Base-by-base conservation (phyloP, 2,329 filamentous ascomycete species). In the Ascosphaera apis region DNA sequence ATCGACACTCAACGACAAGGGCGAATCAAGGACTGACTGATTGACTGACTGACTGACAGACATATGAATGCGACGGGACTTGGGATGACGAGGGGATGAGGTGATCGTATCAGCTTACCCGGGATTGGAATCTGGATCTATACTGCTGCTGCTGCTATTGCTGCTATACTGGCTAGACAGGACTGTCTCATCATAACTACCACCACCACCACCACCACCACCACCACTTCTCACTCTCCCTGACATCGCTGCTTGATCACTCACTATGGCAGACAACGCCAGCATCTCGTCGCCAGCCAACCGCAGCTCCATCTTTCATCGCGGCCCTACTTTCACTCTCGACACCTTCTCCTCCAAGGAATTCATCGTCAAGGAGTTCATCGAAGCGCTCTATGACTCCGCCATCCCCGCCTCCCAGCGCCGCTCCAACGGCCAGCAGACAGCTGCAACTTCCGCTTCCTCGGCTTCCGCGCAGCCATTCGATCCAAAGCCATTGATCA, bases 351-450 rank as follows among this genome's bases (percentile, higher is more conserved):
- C 80, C 39, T 79, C 66, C 53, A 79, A 79, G 48, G 88, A 95
- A 58, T 98, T 95, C 51, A 93, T 95, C 43, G 86, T 95, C 44
- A 83, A 91, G 50, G 88, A 98, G 60, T 98, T 98, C 53, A 76
- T 98, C 47, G 91, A 98, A 53, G 72, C 76, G 36, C 72, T 98
- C 39, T 88, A 86, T 35, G 84, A 95, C 43, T 78, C 66, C 45
- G 79, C 82, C 15, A 69, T 82, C 25, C 75, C 80, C n/a, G 31
- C 43, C 6, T 63, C 67, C 15, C 79, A 75, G 49, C 79, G 88
- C 37, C 76, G 80, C 40, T 93, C 84, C 11, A 73, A 69, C 5
- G 66, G 69, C 21, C 25, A 8, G 48, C 54, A 41, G 45, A 54
- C 19, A 44, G 44, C 28, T 48, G n/a, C 23, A 38, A 28, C 23